These are phyloP conservation scores for Phytophthora vignae DNA, from an alignment of 352 stramenopile genomes.

Conservation along the genomic window DNA sequence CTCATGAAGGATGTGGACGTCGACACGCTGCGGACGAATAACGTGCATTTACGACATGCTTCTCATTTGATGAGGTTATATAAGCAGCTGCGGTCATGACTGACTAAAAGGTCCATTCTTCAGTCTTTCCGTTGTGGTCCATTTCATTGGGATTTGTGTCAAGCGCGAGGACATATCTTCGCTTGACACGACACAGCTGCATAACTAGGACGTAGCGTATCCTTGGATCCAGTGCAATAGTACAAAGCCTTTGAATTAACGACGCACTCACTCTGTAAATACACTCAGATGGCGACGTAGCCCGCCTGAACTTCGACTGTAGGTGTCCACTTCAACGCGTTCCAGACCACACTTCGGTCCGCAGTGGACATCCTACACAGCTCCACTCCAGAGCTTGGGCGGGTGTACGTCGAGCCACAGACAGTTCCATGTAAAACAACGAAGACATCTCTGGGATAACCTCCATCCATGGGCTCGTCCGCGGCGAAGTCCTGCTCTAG, in stretches of 20 bases:
- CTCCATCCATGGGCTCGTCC: neutral
- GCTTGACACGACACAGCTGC: neutral
- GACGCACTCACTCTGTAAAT: neutral
- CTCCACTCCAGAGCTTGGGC: neutral
- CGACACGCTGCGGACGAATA: neutral
- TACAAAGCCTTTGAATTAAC: neutral
- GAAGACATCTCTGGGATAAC: neutral
- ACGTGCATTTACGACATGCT: neutral
- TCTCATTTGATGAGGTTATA: neutral
- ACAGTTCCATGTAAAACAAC: conserved; percentile 14
- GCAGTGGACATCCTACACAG: neutral
- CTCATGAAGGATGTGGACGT: neutral
- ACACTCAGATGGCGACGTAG: conserved; percentile 7
- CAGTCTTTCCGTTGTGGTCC: neutral
- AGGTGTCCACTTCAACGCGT: conserved; percentile 6
- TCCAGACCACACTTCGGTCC: conserved; percentile 18
- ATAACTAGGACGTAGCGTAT: neutral
- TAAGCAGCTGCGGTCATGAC: neutral
- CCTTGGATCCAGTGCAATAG: neutral
- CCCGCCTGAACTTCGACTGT: conserved; percentile 10
- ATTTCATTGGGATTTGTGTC: neutral
- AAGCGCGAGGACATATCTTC: neutral
- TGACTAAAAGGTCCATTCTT: neutral
- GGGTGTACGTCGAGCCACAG: conserved; percentile 8
- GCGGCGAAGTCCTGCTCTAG: neutral